Evolutionary conservation across 2,329 filamentous ascomycete genomes (phyloP), one percentile per base, ranked within the genome.

Genomic region (Cryphonectria naterciae): DNA sequence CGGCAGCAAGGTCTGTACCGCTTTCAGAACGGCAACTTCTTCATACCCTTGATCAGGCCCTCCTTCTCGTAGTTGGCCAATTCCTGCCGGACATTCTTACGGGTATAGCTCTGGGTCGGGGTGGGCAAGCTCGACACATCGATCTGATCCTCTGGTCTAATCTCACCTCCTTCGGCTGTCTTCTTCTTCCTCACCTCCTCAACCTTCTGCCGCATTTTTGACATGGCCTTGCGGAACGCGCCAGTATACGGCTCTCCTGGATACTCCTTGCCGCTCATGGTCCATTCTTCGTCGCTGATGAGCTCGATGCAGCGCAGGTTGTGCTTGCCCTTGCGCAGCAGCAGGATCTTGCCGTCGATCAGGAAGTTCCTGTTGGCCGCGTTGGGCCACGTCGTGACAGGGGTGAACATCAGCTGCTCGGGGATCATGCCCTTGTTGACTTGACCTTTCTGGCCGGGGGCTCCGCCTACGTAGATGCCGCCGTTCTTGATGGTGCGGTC

Each of bases 241-340:
- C 88, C 88, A 10, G 83, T 86, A 74, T 76, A 81, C 0, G 85
- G 82, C 79, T 88, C 81, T 61, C 88, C 88, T 0, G 85, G 84
- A 77, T 90, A 90, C 25, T 79, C 80, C 73, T 81, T 70, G 39
- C 87, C 87, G 69, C 82, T 84, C 5, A 74, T 76, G 58, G 79
- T 75, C 83, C 86, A 90, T 71, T 85, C 85, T 63, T 87, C 81
- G 76, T 91, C 87, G 72, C 80, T 81, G 41, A 91, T 81, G 73
- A 91, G 82, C 79, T 90, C 83, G 67, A 91, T 83, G 74, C 91
- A 84, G 62, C 88, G 86, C 62, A 91, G 79, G 73, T 90, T 89
- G 79, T 89, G 86, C 81, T 90, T 91, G 74, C 89, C 89, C 76
- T 85, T 88, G 74, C 89, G 87, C 68, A 91, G 81, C 74, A 91